Conservation (phyloP, 2,329 filamentous ascomycete genomes). For the Aspergillus phoenicis region DNA sequence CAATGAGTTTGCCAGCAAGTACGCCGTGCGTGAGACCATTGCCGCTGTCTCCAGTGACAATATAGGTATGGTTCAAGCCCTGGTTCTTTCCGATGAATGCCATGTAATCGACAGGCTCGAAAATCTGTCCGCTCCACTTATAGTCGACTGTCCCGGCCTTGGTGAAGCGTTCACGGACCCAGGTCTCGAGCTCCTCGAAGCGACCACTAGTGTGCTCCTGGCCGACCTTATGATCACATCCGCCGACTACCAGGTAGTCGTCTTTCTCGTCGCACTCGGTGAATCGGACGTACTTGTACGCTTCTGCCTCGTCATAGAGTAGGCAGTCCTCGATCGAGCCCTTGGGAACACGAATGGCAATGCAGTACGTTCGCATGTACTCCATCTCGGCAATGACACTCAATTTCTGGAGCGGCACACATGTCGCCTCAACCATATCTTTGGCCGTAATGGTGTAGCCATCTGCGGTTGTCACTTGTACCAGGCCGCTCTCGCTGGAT, state of each 20-base stretch:
- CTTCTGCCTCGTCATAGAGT: conserved; percentile 58
- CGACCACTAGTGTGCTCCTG: conserved; percentile 51
- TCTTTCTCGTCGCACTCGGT: conserved; percentile 56
- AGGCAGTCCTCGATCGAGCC: conserved; percentile 57
- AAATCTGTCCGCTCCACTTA: conserved; percentile 61
- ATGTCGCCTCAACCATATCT: conserved; percentile 57
- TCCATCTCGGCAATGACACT: conserved; percentile 57
- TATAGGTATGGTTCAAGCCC: conserved; percentile 54
- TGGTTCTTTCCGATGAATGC: conserved; percentile 61
- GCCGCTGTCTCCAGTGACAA: conserved; percentile 60
- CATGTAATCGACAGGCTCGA: conserved; percentile 59
- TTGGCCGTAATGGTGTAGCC: conserved; percentile 53
- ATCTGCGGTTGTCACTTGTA: conserved; percentile 50
- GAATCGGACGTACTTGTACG: conserved; percentile 59
- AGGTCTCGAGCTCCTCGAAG: conserved; percentile 56
- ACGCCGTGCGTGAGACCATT: conserved; percentile 61
- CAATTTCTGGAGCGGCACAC: conserved; percentile 59
- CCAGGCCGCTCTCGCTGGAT: conserved; percentile 53
- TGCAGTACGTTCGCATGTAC: conserved; percentile 59
- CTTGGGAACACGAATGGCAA: conserved; percentile 58
- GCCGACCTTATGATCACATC: conserved; percentile 62
- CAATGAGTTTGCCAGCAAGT: conserved; percentile 55
- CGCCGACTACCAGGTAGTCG: conserved; percentile 60
- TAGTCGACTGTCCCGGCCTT: conserved; percentile 55
- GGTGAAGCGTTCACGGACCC: conserved; percentile 58